A percentile compares a stretch with the other conserved stretches of the same genome.
These are phyloP conservation scores for Ustulina deusta DNA, from an alignment of 2,329 filamentous ascomycete species.

Conservation along the genomic window DNA sequence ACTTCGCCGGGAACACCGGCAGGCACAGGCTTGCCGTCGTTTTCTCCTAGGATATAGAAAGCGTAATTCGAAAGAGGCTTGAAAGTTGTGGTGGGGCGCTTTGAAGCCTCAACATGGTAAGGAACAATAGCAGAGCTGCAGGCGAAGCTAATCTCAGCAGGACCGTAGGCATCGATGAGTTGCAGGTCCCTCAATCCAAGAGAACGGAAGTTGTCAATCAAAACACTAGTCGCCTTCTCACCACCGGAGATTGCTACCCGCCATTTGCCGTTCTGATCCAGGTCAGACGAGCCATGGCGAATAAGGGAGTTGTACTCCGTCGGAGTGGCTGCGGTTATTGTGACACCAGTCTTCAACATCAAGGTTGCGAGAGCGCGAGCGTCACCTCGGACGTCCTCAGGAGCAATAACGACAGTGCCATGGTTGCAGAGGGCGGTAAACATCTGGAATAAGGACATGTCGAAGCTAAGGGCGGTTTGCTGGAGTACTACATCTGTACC, in stretches of 20 bases:
- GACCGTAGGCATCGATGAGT: constrained; percentile 47
- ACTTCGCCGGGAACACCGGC: no score
- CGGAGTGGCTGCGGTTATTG: not conserved
- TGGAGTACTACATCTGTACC: constrained; percentile 51
- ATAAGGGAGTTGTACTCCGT: no score
- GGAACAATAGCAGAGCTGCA: no score
- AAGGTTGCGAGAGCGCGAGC: constrained; percentile 51
- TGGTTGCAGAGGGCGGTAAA: constrained; percentile 53
- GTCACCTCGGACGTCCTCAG: constrained; percentile 48
- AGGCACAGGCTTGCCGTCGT: no score
- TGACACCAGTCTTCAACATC: constrained; percentile 45
- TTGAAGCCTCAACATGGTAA: no score
- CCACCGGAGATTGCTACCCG: not conserved
- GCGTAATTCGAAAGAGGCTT: no score
- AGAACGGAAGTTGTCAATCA: no score
- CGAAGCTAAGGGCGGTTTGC: constrained; percentile 56
- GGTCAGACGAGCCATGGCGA: no score
- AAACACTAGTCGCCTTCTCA: not conserved
- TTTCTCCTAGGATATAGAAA: no score
- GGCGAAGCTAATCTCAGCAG: constrained; percentile 47
- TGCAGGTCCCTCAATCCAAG: constrained; percentile 23
- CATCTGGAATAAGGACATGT: constrained; percentile 55
- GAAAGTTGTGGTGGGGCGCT: no score
- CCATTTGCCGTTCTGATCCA: not conserved
- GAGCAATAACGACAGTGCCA: constrained; percentile 52